Conservation (phyloP, 2,329 filamentous ascomycete genomes). For the Alternaria incomplexa region DNA sequence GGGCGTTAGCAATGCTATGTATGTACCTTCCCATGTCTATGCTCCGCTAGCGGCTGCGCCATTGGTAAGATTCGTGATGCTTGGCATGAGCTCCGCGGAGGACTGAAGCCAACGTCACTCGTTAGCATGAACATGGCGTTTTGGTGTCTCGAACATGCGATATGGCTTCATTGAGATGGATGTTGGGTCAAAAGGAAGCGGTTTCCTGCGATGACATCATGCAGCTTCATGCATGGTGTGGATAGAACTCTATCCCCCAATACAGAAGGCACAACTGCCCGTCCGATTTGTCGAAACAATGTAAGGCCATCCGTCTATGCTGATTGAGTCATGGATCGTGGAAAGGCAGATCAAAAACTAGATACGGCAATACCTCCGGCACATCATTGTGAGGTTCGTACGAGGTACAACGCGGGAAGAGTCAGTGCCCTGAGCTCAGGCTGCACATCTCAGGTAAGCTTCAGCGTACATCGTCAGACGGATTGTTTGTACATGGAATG, state of each 20-base stretch:
- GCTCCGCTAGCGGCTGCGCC: slow-evolving; percentile 12
- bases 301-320: neutral
- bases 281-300: neutral
- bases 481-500: neutral
- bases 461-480: neutral
- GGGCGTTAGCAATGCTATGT: neutral
- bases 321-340: neutral
- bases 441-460: neutral
- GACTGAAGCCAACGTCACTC: slow-evolving; percentile 7
- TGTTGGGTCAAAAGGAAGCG: neutral
- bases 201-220: neutral
- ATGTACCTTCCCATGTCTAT: slow-evolving; percentile 9
- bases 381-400: neutral
- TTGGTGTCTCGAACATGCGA: neutral
- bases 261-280: neutral
- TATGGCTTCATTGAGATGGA: neutral
- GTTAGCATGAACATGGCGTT: neutral
- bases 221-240: neutral
- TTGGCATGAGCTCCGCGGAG: slow-evolving; percentile 12
- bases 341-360: neutral
- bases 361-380: neutral
- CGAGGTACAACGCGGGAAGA: neutral
- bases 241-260: neutral
- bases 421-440: neutral
- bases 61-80: slow-evolving; percentile 15